Percentiles rank a stretch among this genome's conserved stretches.
phyloP scores from a whole-genome alignment of 768 basidiomycete species.

The Mycena maculata region DNA sequence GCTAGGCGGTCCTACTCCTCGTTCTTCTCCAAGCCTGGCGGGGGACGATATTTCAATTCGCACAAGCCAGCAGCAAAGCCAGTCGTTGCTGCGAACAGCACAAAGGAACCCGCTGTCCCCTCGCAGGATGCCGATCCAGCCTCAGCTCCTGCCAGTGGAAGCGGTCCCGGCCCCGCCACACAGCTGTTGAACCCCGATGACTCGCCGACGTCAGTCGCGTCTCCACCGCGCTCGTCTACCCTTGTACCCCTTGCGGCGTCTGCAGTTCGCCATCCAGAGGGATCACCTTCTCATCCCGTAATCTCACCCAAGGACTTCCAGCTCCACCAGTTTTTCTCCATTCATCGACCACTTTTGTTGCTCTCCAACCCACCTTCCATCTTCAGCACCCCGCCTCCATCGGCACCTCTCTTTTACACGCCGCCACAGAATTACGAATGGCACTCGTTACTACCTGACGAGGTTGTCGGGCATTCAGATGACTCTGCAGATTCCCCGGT shows the following conservation, averaged over 20 bases:
- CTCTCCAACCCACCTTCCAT: slow-evolving; percentile 70
- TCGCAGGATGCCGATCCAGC: slow-evolving; percentile 30
- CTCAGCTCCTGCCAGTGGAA: slow-evolving; percentile 10
- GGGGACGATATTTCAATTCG: slow-evolving; percentile 80
- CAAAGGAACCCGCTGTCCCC: slow-evolving; percentile 43
- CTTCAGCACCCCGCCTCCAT: slow-evolving; percentile 51
- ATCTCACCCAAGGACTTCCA: slow-evolving; percentile 77
- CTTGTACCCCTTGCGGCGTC: slow-evolving; percentile 23
- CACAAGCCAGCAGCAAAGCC: slow-evolving; percentile 74
- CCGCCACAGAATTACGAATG: slow-evolving; percentile 37
- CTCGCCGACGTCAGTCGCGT: slow-evolving; percentile 26
- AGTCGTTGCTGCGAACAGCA: slow-evolving; percentile 46
- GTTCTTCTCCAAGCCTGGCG: slow-evolving; percentile 82
- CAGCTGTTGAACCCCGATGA: slow-evolving; percentile 4
- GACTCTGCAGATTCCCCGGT: slow-evolving; percentile 62
- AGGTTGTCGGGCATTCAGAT: slow-evolving; percentile 38
- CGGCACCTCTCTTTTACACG: slow-evolving; percentile 40
- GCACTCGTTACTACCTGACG: slow-evolving; percentile 38
- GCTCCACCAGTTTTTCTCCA: slow-evolving; percentile 86
- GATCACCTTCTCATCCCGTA: slow-evolving; percentile 58
- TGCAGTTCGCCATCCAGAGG: slow-evolving; percentile 29
- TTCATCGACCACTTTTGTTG: slow-evolving; percentile 82
- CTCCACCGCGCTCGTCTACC: slow-evolving; percentile 31
- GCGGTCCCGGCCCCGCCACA: slow-evolving; percentile 15
- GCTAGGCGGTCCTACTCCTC: slow-evolving; percentile 77